phyloP scores from a whole-genome alignment of 768 basidiomycete genomes.

The Tylopilus sp. region DNA sequence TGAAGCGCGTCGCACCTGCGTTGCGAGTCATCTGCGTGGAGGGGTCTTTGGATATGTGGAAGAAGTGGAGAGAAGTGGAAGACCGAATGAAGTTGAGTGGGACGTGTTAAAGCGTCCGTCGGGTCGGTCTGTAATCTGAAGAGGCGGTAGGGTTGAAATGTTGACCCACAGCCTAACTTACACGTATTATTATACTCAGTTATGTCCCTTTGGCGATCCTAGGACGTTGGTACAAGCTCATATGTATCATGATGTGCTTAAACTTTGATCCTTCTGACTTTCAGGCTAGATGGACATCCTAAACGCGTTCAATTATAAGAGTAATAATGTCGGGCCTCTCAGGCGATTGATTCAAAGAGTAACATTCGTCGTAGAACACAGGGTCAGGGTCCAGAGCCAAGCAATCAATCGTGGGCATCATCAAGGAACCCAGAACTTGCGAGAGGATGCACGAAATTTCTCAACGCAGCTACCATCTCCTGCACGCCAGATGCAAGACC shows the following conservation, averaged over 20 bases:
- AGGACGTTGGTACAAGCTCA: neutral
- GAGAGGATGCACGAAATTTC: neutral
- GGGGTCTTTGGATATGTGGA: slow-evolving; percentile 27
- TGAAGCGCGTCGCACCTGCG: slow-evolving; percentile 22
- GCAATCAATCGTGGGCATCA: neutral
- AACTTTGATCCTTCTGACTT: neutral
- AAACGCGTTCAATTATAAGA: neutral
- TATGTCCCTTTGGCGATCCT: neutral
- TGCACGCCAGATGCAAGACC: neutral
- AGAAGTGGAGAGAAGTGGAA: slow-evolving; percentile 28
- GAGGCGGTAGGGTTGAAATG: no score
- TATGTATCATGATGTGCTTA: neutral
- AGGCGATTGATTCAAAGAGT: no score
- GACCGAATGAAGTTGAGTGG: slow-evolving; percentile 16
- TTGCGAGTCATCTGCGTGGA: slow-evolving; percentile 26
- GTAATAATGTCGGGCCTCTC: no score
- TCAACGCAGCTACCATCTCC: neutral
- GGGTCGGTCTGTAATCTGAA: no score
- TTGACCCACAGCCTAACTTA: neutral
- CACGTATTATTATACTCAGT: slow-evolving; percentile 1
- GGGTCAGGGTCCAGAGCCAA: neutral
- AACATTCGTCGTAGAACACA: no score
- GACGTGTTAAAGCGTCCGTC: neutral
- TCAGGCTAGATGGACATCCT: neutral
- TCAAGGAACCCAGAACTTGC: neutral